Conservation (phyloP, 2,329 filamentous ascomycete species). For the Talaromyces funiculosus region DNA sequence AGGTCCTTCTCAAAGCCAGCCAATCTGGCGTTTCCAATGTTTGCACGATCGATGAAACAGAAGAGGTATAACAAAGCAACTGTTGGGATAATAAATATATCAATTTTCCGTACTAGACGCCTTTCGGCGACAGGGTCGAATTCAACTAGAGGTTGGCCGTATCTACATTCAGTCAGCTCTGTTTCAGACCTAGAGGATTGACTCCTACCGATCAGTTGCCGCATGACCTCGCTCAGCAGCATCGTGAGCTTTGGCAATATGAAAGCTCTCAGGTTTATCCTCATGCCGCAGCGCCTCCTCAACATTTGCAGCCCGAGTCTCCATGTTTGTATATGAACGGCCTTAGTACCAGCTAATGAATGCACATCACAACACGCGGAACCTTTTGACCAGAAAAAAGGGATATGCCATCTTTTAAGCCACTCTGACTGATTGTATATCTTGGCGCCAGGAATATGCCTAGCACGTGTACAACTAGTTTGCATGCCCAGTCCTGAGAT, state of each 20-base stretch:
- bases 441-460: background rate
- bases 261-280: background rate
- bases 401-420: background rate
- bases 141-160: conserved; percentile 47
- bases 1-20: conserved; percentile 62
- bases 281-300: background rate
- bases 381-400: background rate
- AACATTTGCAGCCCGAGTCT: background rate
- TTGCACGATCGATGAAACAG: conserved; percentile 70
- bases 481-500: too few species aligned
- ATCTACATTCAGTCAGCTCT: conserved; percentile 36
- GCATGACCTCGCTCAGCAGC: conserved; percentile 42
- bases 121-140: conserved; percentile 56
- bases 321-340: background rate
- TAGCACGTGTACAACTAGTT: too few species aligned
- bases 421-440: background rate
- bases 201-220: conserved; percentile 46
- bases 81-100: conserved; percentile 60
- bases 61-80: conserved; percentile 64
- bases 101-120: conserved; percentile 58
- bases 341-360: background rate
- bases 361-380: background rate
- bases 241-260: conserved; percentile 22
- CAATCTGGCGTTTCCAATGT: conserved; percentile 66
- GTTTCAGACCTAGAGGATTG: too few species aligned